These are phyloP conservation scores for Trametes sanguinea DNA, from an alignment of 768 basidiomycete species.

Conservation along the genomic window DNA sequence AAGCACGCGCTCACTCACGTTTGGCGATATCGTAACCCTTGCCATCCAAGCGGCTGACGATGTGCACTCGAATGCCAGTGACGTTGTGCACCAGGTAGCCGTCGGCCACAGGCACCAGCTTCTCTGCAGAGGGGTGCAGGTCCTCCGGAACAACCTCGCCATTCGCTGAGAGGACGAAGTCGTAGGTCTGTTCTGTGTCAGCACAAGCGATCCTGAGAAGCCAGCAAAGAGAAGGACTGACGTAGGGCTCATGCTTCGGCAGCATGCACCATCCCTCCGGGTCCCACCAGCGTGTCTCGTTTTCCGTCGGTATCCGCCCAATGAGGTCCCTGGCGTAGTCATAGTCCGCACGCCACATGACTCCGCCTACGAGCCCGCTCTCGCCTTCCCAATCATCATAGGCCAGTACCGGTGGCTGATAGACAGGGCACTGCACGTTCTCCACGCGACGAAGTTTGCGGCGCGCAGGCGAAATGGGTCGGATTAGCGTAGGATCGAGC, in stretches of 20 bases:
- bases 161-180: constrained; percentile 74
- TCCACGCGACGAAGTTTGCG: constrained; percentile 63
- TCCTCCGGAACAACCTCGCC: constrained; percentile 64
- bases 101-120: constrained; percentile 59
- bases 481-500: constrained; percentile 57
- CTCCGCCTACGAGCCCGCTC: constrained; percentile 60
- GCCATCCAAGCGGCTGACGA: constrained; percentile 79
- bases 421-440: constrained; percentile 74
- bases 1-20: constrained; percentile 47
- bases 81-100: constrained; percentile 80
- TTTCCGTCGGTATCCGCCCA: constrained; percentile 48
- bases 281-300: constrained; percentile 62
- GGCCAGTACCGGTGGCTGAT: constrained; percentile 47
- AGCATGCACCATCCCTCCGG: constrained; percentile 74
- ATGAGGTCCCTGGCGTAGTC: constrained; percentile 83
- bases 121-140: constrained; percentile 62
- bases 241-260: constrained; percentile 68
- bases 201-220: neutral
- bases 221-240: constrained; percentile 39
- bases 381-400: constrained; percentile 35
- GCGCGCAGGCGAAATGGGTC: constrained; percentile 57
- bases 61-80: constrained; percentile 74
- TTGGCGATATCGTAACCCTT: constrained; percentile 86
- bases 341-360: constrained; percentile 71
- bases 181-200: constrained; percentile 58